These are phyloP conservation scores for Tetrapyrgos nigripes DNA, from an alignment of 1,284 basidiomycete genomes.

Conservation along the genomic window DNA sequence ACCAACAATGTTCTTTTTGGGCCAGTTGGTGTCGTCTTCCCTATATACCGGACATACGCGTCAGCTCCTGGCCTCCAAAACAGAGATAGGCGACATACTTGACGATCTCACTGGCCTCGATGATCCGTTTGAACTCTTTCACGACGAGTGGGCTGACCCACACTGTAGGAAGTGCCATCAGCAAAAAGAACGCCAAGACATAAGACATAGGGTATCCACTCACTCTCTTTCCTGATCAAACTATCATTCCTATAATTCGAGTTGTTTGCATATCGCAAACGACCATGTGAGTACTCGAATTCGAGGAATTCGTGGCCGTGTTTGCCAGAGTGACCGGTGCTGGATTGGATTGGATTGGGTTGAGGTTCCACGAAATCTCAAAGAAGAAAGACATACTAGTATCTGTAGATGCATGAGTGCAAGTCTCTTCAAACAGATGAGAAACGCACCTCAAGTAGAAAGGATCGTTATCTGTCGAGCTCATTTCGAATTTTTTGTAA, in stretches of 20 bases:
- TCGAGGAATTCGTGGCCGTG: slow-evolving; percentile 98
- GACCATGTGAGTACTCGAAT: slow-evolving; percentile 97
- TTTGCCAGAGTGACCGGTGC: slow-evolving; percentile 94
- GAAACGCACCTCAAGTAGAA: slow-evolving; percentile 81
- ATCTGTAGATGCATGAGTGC: slow-evolving; percentile 54
- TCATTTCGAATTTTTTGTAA: slow-evolving; percentile 44
- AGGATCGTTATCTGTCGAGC: slow-evolving; percentile 66
- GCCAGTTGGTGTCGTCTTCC: slow-evolving; percentile 98
- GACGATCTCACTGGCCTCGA: slow-evolving; percentile 95
- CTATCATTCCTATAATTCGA: slow-evolving; percentile 97
- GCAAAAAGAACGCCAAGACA: neutral
- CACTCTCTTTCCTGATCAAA: slow-evolving; percentile 85
- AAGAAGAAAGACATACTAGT: slow-evolving; percentile 69
- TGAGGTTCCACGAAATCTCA: neutral
- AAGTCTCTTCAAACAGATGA: neutral
- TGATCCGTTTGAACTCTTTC: slow-evolving; percentile 92
- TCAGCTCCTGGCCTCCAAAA: slow-evolving; percentile 10
- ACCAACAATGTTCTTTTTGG: slow-evolving; percentile 97
- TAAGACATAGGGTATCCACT: slow-evolving; percentile 42
- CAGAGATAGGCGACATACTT: slow-evolving; percentile 65
- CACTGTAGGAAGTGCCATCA: slow-evolving; percentile 61
- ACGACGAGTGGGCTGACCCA: slow-evolving; percentile 92
- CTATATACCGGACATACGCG: slow-evolving; percentile 54
- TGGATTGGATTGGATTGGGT: slow-evolving; percentile 39
- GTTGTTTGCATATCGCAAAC: slow-evolving; percentile 98